Base-by-base conservation (phyloP, 176 grass and related monocot species). In the Paspalum notatum region DNA sequence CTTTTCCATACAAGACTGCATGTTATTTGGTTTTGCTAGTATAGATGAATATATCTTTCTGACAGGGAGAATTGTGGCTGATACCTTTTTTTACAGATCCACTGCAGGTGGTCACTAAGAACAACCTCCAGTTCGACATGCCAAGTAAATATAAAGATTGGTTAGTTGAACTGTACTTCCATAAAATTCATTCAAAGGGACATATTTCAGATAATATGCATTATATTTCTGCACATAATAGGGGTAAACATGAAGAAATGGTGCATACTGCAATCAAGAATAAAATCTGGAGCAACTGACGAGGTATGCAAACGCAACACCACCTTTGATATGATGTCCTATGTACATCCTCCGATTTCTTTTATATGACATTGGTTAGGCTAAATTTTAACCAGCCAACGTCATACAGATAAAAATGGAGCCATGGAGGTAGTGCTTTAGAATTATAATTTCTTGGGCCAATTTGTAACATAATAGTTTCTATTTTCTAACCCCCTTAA, bases 241-340 rank as follows among this genome's bases (percentile, higher is more conserved):
- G 95, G 95, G 60, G 84, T 98, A 82, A 84, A 93, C 84, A 92
- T 98, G 88, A 95, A 92, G 86, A 98, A 95, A 87, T 89, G 95
- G 95, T 98, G 95, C 81, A 98, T 98, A 86, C 43, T 98, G 80
- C 95, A 98, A 63, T 98, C 95, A 21, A 98, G 85, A 91, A 98
- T 98, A 85, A 98, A 91, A 78, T 98, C 95, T 82, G 95, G 95
- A 86, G 95, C 90, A 77, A 93, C 84, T 45, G 90, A 94, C 17
- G 90, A 98, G 90, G 95, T 95, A 87, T 45, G 71, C 12, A 52
- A 62, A 27, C 24, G 14, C 32, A 32, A 51, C 9, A 80, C 22
- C 62, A 72, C 82, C 64, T 66, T 49, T 57, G 50, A 67, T 83
- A 62, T 68, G 39, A 50, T 71, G 24, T 67, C 75, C 61, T 80